These are phyloP conservation scores for Plectosphaerella plurivora DNA, from an alignment of 2,329 filamentous ascomycete species.

Conservation along the genomic window DNA sequence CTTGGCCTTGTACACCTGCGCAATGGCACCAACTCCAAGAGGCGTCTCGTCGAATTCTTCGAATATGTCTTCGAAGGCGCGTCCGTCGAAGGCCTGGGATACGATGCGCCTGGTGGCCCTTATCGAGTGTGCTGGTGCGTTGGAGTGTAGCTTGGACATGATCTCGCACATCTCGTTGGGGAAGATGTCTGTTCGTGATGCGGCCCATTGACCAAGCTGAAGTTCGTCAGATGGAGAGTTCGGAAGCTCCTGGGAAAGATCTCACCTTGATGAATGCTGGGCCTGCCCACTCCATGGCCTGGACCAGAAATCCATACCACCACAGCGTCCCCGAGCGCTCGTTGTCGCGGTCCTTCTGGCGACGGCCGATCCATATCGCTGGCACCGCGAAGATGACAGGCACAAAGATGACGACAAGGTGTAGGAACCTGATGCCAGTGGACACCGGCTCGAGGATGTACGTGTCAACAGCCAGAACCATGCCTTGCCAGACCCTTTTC, in stretches of 20 bases:
- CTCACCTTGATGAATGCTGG: constrained; percentile 93
- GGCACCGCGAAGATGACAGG: constrained; percentile 82
- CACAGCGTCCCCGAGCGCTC: constrained; percentile 80
- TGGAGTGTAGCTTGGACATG: constrained; percentile 92
- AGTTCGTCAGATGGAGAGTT: background rate
- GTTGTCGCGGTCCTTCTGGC: constrained; percentile 60
- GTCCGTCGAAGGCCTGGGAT: constrained; percentile 73
- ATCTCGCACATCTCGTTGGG: constrained; percentile 85
- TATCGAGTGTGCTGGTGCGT: constrained; percentile 88
- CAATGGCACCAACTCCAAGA: constrained; percentile 90
- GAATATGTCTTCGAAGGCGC: constrained; percentile 85
- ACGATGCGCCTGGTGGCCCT: constrained; percentile 75
- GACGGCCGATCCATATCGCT: constrained; percentile 70
- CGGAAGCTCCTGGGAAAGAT: background rate
- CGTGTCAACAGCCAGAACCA: constrained; percentile 64
- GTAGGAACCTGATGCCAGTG: constrained; percentile 82
- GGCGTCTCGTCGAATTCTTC: constrained; percentile 90
- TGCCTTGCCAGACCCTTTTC: constrained; percentile 49
- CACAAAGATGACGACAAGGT: constrained; percentile 83
- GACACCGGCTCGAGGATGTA: constrained; percentile 82
- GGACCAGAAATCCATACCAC: constrained; percentile 91
- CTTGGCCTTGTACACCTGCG: constrained; percentile 95
- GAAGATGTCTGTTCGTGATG: constrained; percentile 93
- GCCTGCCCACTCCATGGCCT: constrained; percentile 85
- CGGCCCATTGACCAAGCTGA: constrained; percentile 94